These are phyloP conservation scores for Aspergillus fijiensis DNA, from an alignment of 2,329 filamentous ascomycete species.

Conservation along the genomic window DNA sequence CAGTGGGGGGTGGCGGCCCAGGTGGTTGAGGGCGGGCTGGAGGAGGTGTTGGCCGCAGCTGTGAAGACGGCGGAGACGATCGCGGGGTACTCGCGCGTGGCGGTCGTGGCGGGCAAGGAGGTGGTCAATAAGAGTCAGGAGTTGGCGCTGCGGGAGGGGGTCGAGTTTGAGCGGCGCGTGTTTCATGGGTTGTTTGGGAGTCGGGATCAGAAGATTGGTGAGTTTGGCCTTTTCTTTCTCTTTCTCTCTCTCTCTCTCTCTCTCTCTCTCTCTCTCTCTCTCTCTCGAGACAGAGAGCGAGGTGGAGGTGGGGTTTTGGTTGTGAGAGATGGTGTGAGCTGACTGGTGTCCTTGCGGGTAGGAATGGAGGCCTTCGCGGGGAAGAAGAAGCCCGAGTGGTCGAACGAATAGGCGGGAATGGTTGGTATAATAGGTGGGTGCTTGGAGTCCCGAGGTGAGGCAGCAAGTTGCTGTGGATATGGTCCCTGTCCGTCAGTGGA, in stretches of 20 bases:
- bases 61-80: constrained; percentile 85
- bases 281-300: too few relatives aligned
- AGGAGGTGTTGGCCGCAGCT: constrained; percentile 77
- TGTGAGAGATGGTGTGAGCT: background rate
- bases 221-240: constrained; percentile 19
- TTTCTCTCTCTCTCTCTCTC: background rate
- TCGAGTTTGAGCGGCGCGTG: constrained; percentile 89
- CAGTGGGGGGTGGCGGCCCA: constrained; percentile 87
- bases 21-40: constrained; percentile 70
- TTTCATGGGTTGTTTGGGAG: constrained; percentile 94
- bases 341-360: constrained; percentile 24
- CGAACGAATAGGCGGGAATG: too few relatives aligned
- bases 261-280: background rate
- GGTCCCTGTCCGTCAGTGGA: background rate
- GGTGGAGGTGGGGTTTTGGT: background rate
- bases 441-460: background rate
- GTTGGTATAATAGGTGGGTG: too few relatives aligned
- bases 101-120: constrained; percentile 88
- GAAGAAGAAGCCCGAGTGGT: constrained; percentile 87
- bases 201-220: constrained; percentile 93
- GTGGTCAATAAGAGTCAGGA: constrained; percentile 99
- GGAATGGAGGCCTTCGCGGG: constrained; percentile 89
- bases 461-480: background rate
- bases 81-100: constrained; percentile 80
- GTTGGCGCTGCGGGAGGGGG: constrained; percentile 77